Conservation (phyloP, 306 rosid species). For the Quercus aquifolioides region DNA sequence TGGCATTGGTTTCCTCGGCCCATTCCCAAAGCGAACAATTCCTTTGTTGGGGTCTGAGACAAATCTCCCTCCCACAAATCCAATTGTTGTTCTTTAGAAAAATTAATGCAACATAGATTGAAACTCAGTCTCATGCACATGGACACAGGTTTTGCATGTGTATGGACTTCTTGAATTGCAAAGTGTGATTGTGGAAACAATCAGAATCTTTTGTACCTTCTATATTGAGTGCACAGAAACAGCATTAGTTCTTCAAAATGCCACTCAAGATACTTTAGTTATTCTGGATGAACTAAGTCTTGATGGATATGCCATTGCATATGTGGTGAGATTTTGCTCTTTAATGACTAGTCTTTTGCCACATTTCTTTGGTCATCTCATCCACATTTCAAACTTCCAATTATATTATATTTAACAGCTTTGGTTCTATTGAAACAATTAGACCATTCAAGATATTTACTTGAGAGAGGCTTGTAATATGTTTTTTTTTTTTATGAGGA, state of each 20-base stretch:
- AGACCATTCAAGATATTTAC: too few relatives aligned
- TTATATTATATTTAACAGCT: too few relatives aligned
- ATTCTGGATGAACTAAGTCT: slow-evolving; percentile 91
- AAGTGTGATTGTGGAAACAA: too few relatives aligned
- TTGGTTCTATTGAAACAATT: too few relatives aligned
- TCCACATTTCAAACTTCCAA: background rate
- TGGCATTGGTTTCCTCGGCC: too few relatives aligned
- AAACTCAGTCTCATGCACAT: background rate
- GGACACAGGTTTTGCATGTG: background rate
- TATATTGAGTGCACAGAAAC: slow-evolving; percentile 93
- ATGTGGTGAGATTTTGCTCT: slow-evolving; percentile 57
- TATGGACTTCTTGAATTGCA: slow-evolving; percentile 11
- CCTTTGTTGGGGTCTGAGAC: too few relatives aligned
- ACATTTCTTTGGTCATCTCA: background rate
- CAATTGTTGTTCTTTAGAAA: too few relatives aligned
- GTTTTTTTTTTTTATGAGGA: too few relatives aligned
- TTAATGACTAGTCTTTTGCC: background rate
- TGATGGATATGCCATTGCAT: slow-evolving; percentile 97
- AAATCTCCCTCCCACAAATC: too few relatives aligned
- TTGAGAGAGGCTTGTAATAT: too few relatives aligned
- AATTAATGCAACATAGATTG: too few relatives aligned
- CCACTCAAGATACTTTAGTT: slow-evolving; percentile 86
- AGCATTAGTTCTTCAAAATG: slow-evolving; percentile 80
- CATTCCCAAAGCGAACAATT: too few relatives aligned
- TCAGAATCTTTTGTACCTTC: slow-evolving; percentile 51